A percentile compares a stretch with the other conserved stretches of the same genome.
phyloP scores from a whole-genome alignment of 2,329 filamentous ascomycete genomes.

The Chaetomium strumarium region DNA sequence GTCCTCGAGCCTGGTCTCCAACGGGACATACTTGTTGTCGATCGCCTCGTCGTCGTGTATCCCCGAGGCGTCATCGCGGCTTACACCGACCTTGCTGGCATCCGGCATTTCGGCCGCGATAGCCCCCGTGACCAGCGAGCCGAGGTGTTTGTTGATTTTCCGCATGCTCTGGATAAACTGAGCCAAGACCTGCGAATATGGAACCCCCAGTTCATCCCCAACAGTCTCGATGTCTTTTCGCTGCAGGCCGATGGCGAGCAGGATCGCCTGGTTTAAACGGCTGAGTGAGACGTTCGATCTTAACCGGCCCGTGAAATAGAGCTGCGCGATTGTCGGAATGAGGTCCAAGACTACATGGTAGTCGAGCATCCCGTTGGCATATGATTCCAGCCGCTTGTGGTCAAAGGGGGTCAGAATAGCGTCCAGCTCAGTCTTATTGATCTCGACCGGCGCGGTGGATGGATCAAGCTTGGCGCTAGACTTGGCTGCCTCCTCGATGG shows the following conservation, averaged over 20 bases:
- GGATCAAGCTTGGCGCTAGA: conserved; percentile 54
- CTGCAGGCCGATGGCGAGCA: conserved; percentile 87
- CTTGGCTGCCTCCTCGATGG: conserved; percentile 80
- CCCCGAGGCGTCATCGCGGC: conserved; percentile 52
- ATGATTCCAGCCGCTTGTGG: conserved; percentile 88
- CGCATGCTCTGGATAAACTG: conserved; percentile 97
- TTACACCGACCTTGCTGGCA: conserved; percentile 51
- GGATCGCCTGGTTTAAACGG: conserved; percentile 77
- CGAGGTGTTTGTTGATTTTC: conserved; percentile 78
- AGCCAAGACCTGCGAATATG: conserved; percentile 74
- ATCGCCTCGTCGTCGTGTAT: conserved; percentile 65
- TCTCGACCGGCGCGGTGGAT: conserved; percentile 43
- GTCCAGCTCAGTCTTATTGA: conserved; percentile 74
- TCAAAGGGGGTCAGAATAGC: conserved; percentile 80
- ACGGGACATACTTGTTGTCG: conserved; percentile 61
- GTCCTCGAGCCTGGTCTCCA: conserved; percentile 67
- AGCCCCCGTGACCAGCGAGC: conserved; percentile 65
- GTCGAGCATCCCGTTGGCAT: conserved; percentile 94
- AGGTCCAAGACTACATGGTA: conserved; percentile 96
- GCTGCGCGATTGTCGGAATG: conserved; percentile 70
- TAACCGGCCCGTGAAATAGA: conserved; percentile 81
- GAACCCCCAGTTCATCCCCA: conserved; percentile 70
- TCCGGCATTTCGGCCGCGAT: conserved; percentile 61
- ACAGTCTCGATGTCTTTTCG: conserved; percentile 78
- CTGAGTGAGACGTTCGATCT: conserved; percentile 62